phyloP scores from a whole-genome alignment of 2,329 filamentous ascomycete species.

The Allantophomopsis lycopodina region DNA sequence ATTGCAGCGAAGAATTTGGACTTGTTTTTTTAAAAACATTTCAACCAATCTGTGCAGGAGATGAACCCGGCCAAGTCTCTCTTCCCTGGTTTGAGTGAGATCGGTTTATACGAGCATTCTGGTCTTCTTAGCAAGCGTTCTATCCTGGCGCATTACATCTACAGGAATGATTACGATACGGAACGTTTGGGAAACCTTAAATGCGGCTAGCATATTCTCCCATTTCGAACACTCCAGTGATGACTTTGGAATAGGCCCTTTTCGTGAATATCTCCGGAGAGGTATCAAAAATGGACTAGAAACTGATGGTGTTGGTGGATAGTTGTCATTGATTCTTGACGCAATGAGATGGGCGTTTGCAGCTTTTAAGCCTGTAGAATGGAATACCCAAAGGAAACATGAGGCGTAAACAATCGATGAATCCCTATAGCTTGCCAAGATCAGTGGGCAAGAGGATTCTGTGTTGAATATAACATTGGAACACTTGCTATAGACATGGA shows the following conservation, averaged over 20 bases:
- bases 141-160: slow-evolving; percentile 55
- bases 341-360: slow-evolving; percentile 44
- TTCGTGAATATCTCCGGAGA: slow-evolving; percentile 39
- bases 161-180: slow-evolving; percentile 43
- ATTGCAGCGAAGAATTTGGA: slow-evolving; percentile 31
- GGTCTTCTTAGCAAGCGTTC: slow-evolving; percentile 37
- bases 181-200: slow-evolving; percentile 26
- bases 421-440: too few relatives aligned
- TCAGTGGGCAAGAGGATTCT: too few relatives aligned
- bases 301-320: slow-evolving; percentile 51
- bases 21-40: slow-evolving; percentile 51
- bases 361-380: too few relatives aligned
- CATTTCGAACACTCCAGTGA: slow-evolving; percentile 49
- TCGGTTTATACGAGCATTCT: slow-evolving; percentile 42
- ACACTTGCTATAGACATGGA: too few relatives aligned
- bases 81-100: slow-evolving; percentile 45
- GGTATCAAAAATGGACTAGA: slow-evolving; percentile 54
- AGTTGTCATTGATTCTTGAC: slow-evolving; percentile 43
- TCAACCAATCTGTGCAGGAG: slow-evolving; percentile 50
- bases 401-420: too few relatives aligned
- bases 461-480: too few relatives aligned
- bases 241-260: slow-evolving; percentile 46
- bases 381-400: too few relatives aligned
- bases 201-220: slow-evolving; percentile 54
- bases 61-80: slow-evolving; percentile 37